A percentile compares a stretch with the other conserved stretches of the same genome.
Evolutionary conservation across 2,329 filamentous ascomycete genomes (phyloP).

Genomic region (Periconia sp.): DNA sequence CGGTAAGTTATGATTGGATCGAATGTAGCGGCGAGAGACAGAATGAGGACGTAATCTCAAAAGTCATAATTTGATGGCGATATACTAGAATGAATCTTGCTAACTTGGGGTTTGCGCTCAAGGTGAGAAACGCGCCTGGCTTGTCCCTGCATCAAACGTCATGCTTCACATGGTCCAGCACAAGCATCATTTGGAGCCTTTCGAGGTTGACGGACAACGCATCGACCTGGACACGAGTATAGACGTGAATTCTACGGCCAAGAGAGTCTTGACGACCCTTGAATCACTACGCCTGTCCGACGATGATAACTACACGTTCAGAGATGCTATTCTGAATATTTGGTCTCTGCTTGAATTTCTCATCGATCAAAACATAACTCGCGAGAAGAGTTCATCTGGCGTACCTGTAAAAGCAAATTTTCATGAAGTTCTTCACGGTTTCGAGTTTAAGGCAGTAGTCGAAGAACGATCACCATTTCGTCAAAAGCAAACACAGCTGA

Average conservation of each 20-base stretch:
- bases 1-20: too few relatives aligned
- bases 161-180: conserved; percentile 21
- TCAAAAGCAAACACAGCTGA: conserved; percentile 8
- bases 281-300: conserved; percentile 5
- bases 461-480: conserved; percentile 13
- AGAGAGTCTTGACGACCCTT: conserved; percentile 6
- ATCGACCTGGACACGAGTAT: conserved; percentile 5
- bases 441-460: conserved; percentile 18
- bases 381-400: conserved; percentile 5
- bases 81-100: too few relatives aligned
- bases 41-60: too few relatives aligned
- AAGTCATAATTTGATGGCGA: too few relatives aligned
- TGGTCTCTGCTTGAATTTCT: conserved; percentile 20
- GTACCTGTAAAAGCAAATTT: conserved; percentile 3
- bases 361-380: conserved; percentile 12
- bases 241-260: conserved; percentile 3
- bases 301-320: conserved; percentile 12
- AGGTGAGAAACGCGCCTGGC: conserved; percentile 14
- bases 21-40: too few relatives aligned
- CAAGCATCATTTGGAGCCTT: conserved; percentile 12
- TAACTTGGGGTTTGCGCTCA: too few relatives aligned
- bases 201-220: conserved; percentile 8
- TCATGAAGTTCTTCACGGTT: conserved; percentile 9
- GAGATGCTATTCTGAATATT: conserved; percentile 10
- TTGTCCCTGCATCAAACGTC: conserved; percentile 15